A percentile compares a stretch with the other conserved stretches of the same genome.
Conservation (phyloP, 208 protist genomes). For the Acanthamoeba healyi region DNA sequence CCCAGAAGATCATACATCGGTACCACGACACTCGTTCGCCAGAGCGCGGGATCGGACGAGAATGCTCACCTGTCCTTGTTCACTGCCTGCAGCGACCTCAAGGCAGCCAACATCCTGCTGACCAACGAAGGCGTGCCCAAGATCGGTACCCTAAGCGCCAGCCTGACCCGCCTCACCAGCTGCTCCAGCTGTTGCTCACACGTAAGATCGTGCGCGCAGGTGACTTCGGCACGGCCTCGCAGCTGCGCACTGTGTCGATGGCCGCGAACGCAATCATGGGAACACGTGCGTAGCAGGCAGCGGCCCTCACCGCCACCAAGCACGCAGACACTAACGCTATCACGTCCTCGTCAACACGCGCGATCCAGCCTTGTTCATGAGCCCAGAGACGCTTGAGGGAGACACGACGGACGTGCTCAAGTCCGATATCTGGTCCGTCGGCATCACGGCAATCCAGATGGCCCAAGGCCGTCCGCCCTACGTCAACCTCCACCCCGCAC, state of each 20-base stretch:
- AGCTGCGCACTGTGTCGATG: not conserved
- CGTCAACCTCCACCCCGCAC: conserved; percentile 64
- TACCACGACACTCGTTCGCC: no score
- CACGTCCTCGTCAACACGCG: no score
- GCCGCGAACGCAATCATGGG: not conserved
- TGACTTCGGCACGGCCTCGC: not conserved
- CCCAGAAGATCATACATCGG: conserved; percentile 12
- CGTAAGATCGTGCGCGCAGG: no score
- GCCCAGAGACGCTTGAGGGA: conserved; percentile 56
- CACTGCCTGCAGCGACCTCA: not conserved
- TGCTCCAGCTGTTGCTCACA: no score
- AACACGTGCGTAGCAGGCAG: not conserved
- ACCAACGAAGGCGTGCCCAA: not conserved
- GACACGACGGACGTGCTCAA: conserved; percentile 53
- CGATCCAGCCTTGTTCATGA: conserved; percentile 45
- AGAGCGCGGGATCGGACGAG: no score
- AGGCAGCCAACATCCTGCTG: not conserved
- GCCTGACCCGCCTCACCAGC: not conserved
- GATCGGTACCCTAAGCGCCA: not conserved
- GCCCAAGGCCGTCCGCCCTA: conserved; percentile 64
- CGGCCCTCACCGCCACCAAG: not conserved
- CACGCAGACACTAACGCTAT: not conserved
- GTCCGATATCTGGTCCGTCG: conserved; percentile 57
- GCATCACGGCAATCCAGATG: conserved; percentile 67
- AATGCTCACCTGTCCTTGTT: not conserved